phyloP scores from a whole-genome alignment of 1,284 basidiomycete genomes.

The Chalciporus sp. region DNA sequence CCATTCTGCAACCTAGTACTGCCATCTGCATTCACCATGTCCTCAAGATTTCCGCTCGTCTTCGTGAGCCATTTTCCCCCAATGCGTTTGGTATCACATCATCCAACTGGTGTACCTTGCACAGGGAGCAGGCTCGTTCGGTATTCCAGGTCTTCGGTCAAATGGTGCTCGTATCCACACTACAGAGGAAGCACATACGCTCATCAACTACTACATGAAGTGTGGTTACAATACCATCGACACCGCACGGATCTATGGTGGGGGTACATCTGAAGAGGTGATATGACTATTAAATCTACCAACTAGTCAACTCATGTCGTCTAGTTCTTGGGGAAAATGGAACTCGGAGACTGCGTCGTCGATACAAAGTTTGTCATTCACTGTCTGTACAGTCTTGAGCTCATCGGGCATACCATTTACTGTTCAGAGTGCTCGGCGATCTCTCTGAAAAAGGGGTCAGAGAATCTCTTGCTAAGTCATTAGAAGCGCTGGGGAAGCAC shows the following conservation, averaged over 20 bases:
- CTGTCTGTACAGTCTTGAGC: neutral
- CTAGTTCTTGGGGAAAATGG: slow-evolving; percentile 30
- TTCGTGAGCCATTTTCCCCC: slow-evolving; percentile 9
- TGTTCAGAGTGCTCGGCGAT: slow-evolving; percentile 26
- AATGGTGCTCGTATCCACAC: slow-evolving; percentile 29
- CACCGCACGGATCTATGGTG: slow-evolving; percentile 33
- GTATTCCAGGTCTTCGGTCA: slow-evolving; percentile 16
- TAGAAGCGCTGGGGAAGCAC: slow-evolving; percentile 23
- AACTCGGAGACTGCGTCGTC: slow-evolving; percentile 23
- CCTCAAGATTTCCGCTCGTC: slow-evolving; percentile 12
- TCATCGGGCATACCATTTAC: neutral
- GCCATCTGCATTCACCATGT: slow-evolving; percentile 5
- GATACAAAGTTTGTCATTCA: slow-evolving; percentile 30
- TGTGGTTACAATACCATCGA: slow-evolving; percentile 31
- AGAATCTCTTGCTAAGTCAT: slow-evolving; percentile 29
- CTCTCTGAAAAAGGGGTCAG: slow-evolving; percentile 26
- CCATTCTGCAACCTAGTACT: no score
- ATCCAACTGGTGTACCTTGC: neutral
- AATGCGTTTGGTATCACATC: neutral
- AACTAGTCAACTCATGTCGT: neutral
- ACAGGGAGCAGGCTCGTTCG: slow-evolving; percentile 21
- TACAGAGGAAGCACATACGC: slow-evolving; percentile 21
- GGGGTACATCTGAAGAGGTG: slow-evolving; percentile 35
- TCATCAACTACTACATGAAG: slow-evolving; percentile 26
- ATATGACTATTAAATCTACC: neutral